Evolutionary conservation across 768 basidiomycete species (phyloP).

Genomic region (Ramaria sp.): DNA sequence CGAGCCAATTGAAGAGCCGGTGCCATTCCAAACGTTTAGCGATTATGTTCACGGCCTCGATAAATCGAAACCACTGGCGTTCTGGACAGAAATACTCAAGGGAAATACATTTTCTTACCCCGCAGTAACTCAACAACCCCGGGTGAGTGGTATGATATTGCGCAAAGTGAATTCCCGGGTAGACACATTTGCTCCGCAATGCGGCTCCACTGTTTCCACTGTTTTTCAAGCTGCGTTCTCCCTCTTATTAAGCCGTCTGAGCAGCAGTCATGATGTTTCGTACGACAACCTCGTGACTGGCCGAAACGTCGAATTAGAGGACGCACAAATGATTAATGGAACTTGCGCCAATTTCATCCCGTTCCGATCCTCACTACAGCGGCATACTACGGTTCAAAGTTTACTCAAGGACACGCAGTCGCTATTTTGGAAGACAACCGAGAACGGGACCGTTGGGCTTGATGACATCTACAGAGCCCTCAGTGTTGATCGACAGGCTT

Average conservation of each 20-base stretch:
- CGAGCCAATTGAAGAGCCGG: neutral
- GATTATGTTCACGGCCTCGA: neutral
- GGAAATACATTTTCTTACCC: neutral
- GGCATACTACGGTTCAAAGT: neutral
- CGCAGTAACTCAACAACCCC: too few relatives aligned
- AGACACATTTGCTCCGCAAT: neutral
- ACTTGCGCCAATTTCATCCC: constrained; percentile 9
- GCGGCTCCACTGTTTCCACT: neutral
- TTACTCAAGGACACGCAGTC: constrained; percentile 1
- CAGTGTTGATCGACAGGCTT: too few relatives aligned
- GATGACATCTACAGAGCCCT: constrained; percentile 20
- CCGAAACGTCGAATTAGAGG: constrained; percentile 5
- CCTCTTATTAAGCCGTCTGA: neutral
- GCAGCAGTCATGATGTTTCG: neutral
- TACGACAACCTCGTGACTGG: constrained; percentile 10
- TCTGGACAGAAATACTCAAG: constrained; percentile 6
- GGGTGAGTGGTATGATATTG: neutral
- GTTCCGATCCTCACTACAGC: constrained; percentile 1
- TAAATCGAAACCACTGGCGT: neutral
- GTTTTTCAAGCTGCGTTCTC: constrained; percentile 8
- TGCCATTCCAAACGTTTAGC: constrained; percentile 5
- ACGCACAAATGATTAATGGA: constrained; percentile 8
- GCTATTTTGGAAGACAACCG: constrained; percentile 8
- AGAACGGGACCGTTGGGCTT: constrained; percentile 4
- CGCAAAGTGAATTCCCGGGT: neutral